Conservation (phyloP, 768 basidiomycete species). For the Collybiopsis confluens region DNA sequence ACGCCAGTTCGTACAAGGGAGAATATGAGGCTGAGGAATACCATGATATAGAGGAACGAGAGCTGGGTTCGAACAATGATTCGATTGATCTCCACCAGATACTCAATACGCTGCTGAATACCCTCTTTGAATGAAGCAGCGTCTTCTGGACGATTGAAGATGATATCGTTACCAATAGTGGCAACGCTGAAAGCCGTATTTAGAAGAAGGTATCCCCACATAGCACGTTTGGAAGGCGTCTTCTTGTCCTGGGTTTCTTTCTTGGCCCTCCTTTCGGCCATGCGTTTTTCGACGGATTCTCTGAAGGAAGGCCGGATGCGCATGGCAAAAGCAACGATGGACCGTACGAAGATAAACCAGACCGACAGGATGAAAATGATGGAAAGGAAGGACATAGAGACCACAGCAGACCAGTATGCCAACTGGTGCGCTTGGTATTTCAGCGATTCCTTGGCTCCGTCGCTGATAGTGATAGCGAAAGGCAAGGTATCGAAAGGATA, state of each 20-base stretch:
- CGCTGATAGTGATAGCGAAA: not conserved
- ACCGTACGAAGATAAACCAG: not conserved
- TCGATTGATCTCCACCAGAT: not conserved
- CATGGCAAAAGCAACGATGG: not conserved
- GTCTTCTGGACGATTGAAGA: not conserved
- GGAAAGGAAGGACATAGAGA: not conserved
- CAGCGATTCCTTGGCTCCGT: not conserved
- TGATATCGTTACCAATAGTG: not conserved
- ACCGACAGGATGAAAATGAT: not conserved
- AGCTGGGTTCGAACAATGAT: too few species aligned
- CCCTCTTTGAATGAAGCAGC: not conserved
- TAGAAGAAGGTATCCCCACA: not conserved
- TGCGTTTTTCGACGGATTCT: not conserved
- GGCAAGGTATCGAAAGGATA: conserved; percentile 5
- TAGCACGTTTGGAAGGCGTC: not conserved
- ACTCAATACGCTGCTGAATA: not conserved
- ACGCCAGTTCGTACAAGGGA: not conserved
- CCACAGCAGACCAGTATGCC: not conserved
- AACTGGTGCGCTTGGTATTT: not conserved
- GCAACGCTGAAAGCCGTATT: not conserved
- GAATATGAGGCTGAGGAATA: not conserved
- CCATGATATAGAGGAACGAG: not conserved
- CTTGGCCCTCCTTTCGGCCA: not conserved
- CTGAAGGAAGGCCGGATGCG: not conserved
- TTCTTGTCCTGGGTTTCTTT: not conserved